These are phyloP conservation scores for Collybia sp. DNA, from an alignment of 768 basidiomycete genomes.

Conservation along the genomic window DNA sequence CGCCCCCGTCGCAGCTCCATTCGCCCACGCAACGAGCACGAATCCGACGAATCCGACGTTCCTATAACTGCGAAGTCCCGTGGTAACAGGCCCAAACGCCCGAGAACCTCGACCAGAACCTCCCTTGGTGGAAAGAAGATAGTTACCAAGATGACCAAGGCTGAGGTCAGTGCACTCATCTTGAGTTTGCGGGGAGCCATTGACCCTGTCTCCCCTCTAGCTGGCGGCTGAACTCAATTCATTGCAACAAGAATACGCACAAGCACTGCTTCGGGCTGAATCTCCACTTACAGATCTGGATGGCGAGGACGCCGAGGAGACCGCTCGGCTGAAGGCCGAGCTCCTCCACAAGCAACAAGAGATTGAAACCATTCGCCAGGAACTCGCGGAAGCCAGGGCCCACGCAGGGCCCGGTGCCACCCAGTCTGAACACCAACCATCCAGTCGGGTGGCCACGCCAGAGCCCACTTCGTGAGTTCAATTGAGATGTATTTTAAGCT, in stretches of 20 bases:
- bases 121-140: conserved; percentile 15
- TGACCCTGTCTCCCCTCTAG: conserved; percentile 10
- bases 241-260: conserved; percentile 16
- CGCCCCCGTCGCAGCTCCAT: conserved; percentile 12
- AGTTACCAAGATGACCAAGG: conserved; percentile 31
- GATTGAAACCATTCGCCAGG: conserved; percentile 17
- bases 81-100: conserved; percentile 14
- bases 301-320: conserved; percentile 23
- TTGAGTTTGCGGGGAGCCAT: neutral
- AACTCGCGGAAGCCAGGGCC: conserved; percentile 13
- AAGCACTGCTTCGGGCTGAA: conserved; percentile 15
- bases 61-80: conserved; percentile 1
- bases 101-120: conserved; percentile 9
- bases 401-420: neutral
- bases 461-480: no score
- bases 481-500: neutral
- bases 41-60: conserved; percentile 3
- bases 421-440: no score
- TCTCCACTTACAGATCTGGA: conserved; percentile 29
- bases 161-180: conserved; percentile 26
- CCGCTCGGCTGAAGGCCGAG: conserved; percentile 18
- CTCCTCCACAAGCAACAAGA: conserved; percentile 20
- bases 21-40: neutral
- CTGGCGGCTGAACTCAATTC: conserved; percentile 21
- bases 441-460: no score